A percentile compares a stretch with the other conserved stretches of the same genome.
Evolutionary conservation across 805 yeast genomes (phyloP).

Genomic region (Ogataea methanolica): DNA sequence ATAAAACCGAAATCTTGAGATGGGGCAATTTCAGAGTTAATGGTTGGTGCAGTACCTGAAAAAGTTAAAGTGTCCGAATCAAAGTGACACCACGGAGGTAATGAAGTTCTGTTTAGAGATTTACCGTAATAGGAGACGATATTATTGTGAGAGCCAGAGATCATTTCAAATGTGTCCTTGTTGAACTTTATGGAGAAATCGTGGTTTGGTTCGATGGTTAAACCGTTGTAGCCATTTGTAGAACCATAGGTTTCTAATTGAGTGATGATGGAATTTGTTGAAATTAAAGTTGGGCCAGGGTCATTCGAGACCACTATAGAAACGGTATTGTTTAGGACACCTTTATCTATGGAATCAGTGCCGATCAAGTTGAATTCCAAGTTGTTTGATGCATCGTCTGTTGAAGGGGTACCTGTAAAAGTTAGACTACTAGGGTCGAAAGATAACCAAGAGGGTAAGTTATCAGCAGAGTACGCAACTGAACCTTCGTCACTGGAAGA

Average conservation of each 20-base stretch:
- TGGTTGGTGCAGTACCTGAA: slow-evolving; percentile 83
- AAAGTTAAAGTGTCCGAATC: slow-evolving; percentile 60
- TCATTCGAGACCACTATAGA: slow-evolving; percentile 55
- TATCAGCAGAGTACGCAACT: slow-evolving; percentile 52
- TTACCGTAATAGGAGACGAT: slow-evolving; percentile 75
- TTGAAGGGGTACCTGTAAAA: slow-evolving; percentile 63
- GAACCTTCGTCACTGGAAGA: slow-evolving; percentile 32
- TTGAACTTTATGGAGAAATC: slow-evolving; percentile 63
- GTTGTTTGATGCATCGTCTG: slow-evolving; percentile 38
- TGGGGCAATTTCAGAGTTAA: slow-evolving; percentile 85
- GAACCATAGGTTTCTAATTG: slow-evolving; percentile 62
- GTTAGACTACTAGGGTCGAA: slow-evolving; percentile 61
- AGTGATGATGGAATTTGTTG: slow-evolving; percentile 37
- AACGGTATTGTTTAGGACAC: slow-evolving; percentile 47
- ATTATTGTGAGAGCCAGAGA: slow-evolving; percentile 38
- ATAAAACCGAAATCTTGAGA: slow-evolving; percentile 65
- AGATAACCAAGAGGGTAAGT: slow-evolving; percentile 73
- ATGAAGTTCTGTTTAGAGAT: slow-evolving; percentile 75
- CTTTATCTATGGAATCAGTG: slow-evolving; percentile 44
- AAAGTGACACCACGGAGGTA: slow-evolving; percentile 87
- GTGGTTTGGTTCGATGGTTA: slow-evolving; percentile 69
- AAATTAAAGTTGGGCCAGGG: slow-evolving; percentile 48
- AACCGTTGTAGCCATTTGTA: slow-evolving; percentile 71
- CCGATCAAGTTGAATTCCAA: slow-evolving; percentile 58
- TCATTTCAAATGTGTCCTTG: slow-evolving; percentile 48